Evolutionary conservation across 2,329 filamentous ascomycete genomes (phyloP), one percentile per base, ranked within the genome.

Genomic region (Aspergillus japonicus): DNA sequence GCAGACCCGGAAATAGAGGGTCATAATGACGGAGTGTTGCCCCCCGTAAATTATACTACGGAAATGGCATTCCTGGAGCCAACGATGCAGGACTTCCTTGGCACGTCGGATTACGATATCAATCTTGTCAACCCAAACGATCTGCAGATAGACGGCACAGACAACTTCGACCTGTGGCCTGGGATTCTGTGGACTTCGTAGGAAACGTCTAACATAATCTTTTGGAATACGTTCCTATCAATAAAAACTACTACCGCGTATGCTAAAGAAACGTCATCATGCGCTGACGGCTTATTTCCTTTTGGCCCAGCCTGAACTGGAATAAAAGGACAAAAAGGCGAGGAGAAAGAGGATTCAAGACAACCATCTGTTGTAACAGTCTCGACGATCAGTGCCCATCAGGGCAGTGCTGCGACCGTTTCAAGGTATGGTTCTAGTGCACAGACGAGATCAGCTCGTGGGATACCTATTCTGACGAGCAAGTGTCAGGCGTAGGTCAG

Each of bases 51-150:
- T 2, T 68, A 63, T 31, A 68, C 67, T 4, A 67, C 66, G 5
- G 67, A 66, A 51, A 68, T 68, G 67, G 66, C 64, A 10, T 67
- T 69, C 26, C 31, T 66, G 23, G 64, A 69, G 44, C 67, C 66
- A 2, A 68, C 66, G 12, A 65, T 69, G 66, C 66, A 69, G 42
- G 64, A 67, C 24, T 69, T 69, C 23, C 58, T 69, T 8, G 64
- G 61, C 12, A 62, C 63, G 59, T 59, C 66, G 11, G 63, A 68
- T 21, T 52, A 66, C 19, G 64, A 67, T 48, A 64, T 67, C 11
- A 61, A 61, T 12, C 19, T 61, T 5, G 29, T 62, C 16, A 47
- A 66, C 31, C 59, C 64, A 19, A 50, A 29, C 31, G 26, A 50
- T 33, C 51, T 57, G n/a, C 44, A 31, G 2, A 57, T 60, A 5